Percentiles rank a stretch among this genome's conserved stretches.
Conservation (phyloP, 2,329 filamentous ascomycete genomes). For the Mycocentrospora acerina region DNA sequence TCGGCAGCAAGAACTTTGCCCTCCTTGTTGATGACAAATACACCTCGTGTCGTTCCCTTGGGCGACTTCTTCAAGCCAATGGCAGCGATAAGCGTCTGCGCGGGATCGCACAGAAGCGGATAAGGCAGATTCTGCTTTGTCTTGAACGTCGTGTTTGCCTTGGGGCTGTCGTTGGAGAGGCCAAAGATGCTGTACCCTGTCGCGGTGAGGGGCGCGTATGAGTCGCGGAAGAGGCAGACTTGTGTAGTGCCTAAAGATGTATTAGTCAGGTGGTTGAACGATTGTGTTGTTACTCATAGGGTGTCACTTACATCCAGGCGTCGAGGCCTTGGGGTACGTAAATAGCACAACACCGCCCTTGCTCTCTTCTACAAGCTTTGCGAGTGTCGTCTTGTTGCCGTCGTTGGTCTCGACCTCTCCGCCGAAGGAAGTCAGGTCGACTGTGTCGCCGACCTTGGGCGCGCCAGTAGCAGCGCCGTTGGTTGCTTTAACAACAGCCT, state of each 20-base stretch:
- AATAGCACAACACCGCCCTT: slow-evolving; percentile 86
- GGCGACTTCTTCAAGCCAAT: slow-evolving; percentile 88
- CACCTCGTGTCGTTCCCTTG: slow-evolving; percentile 79
- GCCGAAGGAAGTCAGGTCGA: slow-evolving; percentile 59
- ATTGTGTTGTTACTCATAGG: too few species aligned
- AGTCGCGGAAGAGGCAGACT: slow-evolving; percentile 89
- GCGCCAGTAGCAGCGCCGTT: slow-evolving; percentile 11
- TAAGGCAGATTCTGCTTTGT: slow-evolving; percentile 89
- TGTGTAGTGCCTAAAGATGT: slow-evolving; percentile 75
- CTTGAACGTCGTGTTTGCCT: slow-evolving; percentile 90
- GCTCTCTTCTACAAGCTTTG: slow-evolving; percentile 79
- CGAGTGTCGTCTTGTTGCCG: slow-evolving; percentile 75
- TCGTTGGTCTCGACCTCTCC: slow-evolving; percentile 83
- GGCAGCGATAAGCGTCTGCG: slow-evolving; percentile 72
- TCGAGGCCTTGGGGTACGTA: slow-evolving; percentile 93
- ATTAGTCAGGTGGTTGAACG: too few species aligned
- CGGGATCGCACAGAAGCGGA: slow-evolving; percentile 80
- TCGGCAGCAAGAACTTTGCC: slow-evolving; percentile 78
- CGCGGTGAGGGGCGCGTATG: slow-evolving; percentile 71
- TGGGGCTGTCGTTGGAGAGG: slow-evolving; percentile 82
- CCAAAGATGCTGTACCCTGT: slow-evolving; percentile 87
- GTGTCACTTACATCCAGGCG: slow-evolving; percentile 78
- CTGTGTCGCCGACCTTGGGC: slow-evolving; percentile 52
- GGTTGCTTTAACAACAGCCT: slow-evolving; percentile 27
- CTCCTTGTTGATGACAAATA: slow-evolving; percentile 81